Evolutionary conservation across 306 rosid genomes (phyloP), one percentile per base, ranked within the genome.

Genomic region (Nissolia schottii): DNA sequence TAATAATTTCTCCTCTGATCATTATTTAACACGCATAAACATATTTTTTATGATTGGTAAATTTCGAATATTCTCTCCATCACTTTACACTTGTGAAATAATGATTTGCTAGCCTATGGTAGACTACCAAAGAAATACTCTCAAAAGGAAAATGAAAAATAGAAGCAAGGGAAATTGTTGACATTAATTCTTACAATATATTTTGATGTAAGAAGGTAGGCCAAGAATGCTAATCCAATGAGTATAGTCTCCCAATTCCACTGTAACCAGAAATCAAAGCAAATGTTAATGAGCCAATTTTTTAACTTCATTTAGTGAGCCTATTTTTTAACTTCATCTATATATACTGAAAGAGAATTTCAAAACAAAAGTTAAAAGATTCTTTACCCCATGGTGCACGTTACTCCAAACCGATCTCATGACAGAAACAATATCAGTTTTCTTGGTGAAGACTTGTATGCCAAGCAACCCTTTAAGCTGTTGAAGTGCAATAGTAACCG

Each of bases 401-500:
- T 81, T 4, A 14, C 46, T 12, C 15, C 55, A 85, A 55, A 91
- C 97, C 0, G 97, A 94, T 51, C 16, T 76, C 90, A 91, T 40
- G 43, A 94, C 98, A 41, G 92, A 87, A 57, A 89, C 27, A 67
- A 91, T 76, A 79, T 94, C 97, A 10, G 91, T 86, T 49, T 91
- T 94, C 85, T 75, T 94, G 0, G 98, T 91, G 82, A 94, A 94
- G 0, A 1, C 4, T 57, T 9, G 4, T 31, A 94, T 69, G 57
- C 98, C 98, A 22, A 94, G 80, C 2, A 94, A 73, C 65, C 97
- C 98, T 68, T 93, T 93, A 5, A 93, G 97, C 64, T 93, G 98
- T 53, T 93, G 98, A 56, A 93, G 85, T 78, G 83, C 74, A 76
- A 93, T 93, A 45, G 96, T 93, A 53, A 94, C 62, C 56, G 98